Evolutionary conservation across 345 rosid genomes (phyloP), one percentile per base, ranked within the genome.

Genomic region (Brassica rapa): DNA sequence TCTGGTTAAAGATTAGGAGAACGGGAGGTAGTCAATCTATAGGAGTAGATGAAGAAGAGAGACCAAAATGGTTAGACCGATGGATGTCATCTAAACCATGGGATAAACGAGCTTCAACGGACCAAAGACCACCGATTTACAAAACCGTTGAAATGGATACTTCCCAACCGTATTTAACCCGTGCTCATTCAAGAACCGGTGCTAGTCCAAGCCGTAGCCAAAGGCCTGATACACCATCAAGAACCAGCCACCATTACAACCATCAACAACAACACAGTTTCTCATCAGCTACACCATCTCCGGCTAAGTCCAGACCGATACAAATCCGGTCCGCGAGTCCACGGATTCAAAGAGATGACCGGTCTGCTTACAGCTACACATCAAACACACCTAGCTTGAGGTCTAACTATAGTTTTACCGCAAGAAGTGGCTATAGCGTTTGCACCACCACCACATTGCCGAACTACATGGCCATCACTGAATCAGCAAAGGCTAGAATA

Each of bases 321-420:
- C 93, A 86, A 77, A 88, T 87, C 63, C 84, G 89, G 30, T 92
- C 97, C 2, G 91, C 92, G 0, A 92, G 94, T 81, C 97, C 97
- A 1, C 78, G 88, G 16, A 84, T 82, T 5, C 60, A 35, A 25
- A 82, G 87, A 77, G 92, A 91, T 53, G 83, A 80, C 15, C 66
- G 71, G 37, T 73, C 83, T 19, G 72, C 53, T 55, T 80, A 74
- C 66, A 69, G 63, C 4, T 74, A 66, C 72, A 79, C 94, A 29
- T 89, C 94, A 35, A 90, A 86, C 84, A 91, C 94, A 39, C 97
- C 93, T 11, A 92, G 93, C 82, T 82, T 92, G 55, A 88, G 93
- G 84, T 89, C 93, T 25, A 88, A 83, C 73, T 87, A 88, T 32
- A 80, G 80, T 74, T 79, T 69, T 75, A 88, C 87, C 63, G 82